Conservation (phyloP, 805 yeast genomes). For the Candida insectalens region DNA sequence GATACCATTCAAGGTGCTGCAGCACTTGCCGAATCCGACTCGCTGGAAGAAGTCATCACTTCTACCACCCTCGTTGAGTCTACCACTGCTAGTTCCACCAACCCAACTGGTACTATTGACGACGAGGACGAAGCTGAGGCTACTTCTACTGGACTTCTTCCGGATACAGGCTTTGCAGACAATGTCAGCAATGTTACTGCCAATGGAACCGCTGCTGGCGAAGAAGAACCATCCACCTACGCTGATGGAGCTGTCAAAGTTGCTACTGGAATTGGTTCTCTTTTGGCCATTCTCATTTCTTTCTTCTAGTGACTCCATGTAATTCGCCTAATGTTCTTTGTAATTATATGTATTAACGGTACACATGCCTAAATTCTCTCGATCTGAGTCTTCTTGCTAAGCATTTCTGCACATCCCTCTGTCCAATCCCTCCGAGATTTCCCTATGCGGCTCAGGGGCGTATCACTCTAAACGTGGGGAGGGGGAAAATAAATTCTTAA, state of each 20-base stretch:
- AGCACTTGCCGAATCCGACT: constrained; percentile 1
- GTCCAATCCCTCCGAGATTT: too few species aligned
- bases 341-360: too few species aligned
- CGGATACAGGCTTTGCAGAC: neutral
- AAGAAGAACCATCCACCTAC: constrained; percentile 7
- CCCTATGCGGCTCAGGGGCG: too few species aligned
- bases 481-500: too few species aligned
- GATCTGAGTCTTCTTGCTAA: too few species aligned
- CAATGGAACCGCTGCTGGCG: neutral
- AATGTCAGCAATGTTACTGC: constrained; percentile 6
- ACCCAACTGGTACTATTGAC: neutral
- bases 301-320: constrained; percentile 12
- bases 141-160: neutral
- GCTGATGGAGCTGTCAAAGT: constrained; percentile 11
- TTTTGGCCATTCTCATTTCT: constrained; percentile 16
- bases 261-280: constrained; percentile 12
- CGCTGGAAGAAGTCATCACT: too few species aligned
- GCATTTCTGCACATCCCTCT: too few species aligned
- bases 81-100: constrained; percentile 4
- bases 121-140: neutral
- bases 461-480: too few species aligned
- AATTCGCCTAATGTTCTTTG: too few species aligned
- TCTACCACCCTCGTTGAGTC: too few species aligned
- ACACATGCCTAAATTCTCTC: too few species aligned
- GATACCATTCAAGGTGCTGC: constrained; percentile 1